phyloP scores from a whole-genome alignment of 176 grass and related monocot species.

The Secale cereale region DNA sequence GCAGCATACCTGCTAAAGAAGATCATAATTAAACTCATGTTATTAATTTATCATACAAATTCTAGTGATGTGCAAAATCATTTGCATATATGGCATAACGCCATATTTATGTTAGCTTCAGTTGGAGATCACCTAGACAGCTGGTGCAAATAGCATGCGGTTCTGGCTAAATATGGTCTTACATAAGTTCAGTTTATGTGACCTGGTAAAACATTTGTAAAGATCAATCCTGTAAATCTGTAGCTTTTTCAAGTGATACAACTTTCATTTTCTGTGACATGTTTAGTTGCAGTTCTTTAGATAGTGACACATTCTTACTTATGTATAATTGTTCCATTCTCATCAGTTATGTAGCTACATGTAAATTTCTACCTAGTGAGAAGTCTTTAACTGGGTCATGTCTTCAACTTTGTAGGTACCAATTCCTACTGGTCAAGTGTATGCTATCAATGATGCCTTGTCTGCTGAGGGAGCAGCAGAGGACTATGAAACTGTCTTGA shows the following conservation, averaged over 20 bases:
- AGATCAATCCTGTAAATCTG: not conserved
- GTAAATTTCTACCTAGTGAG: not conserved
- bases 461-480: constrained; percentile 84
- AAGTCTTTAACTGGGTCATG: not conserved
- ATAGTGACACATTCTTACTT: not conserved
- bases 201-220: not conserved
- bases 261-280: not conserved
- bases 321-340: not conserved
- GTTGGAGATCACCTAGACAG: not conserved
- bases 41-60: too few species aligned
- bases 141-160: not conserved
- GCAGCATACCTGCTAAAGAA: too few species aligned
- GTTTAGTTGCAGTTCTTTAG: too few species aligned
- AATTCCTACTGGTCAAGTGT: constrained; percentile 72
- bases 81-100: not conserved
- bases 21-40: too few species aligned
- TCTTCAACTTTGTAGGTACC: constrained; percentile 56
- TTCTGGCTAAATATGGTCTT: not conserved
- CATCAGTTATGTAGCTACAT: not conserved
- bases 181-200: not conserved
- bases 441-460: constrained; percentile 93
- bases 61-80: too few species aligned
- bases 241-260: not conserved
- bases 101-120: constrained; percentile 4
- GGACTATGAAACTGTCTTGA: constrained; percentile 75